These are phyloP conservation scores for Atkinsonella texensis DNA, from an alignment of 2,329 filamentous ascomycete species.

Conservation along the genomic window DNA sequence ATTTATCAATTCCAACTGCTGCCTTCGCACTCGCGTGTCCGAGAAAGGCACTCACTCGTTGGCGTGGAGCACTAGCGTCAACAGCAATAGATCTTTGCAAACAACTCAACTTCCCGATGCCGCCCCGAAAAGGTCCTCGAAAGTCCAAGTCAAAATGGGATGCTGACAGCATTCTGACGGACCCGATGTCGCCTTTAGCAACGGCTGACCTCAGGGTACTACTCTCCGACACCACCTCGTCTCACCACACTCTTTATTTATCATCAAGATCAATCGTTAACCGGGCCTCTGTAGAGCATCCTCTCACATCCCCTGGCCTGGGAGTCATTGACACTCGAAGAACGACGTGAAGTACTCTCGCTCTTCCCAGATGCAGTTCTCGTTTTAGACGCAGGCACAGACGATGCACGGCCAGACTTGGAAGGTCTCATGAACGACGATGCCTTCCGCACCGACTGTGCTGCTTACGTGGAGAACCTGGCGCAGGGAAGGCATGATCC, in stretches of 20 bases:
- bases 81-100: neutral
- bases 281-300: conserved; percentile 17
- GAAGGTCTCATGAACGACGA: conserved; percentile 32
- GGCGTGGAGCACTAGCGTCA: neutral
- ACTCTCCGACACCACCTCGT: neutral
- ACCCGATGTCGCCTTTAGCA: conserved; percentile 26
- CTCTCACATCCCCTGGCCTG: conserved; percentile 27
- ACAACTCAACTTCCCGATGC: neutral
- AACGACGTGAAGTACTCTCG: conserved; percentile 24
- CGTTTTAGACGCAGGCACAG: conserved; percentile 23
- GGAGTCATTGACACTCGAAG: conserved; percentile 21
- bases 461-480: conserved; percentile 34
- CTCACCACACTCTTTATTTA: too few species aligned
- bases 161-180: conserved; percentile 22
- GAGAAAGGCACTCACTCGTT: too few species aligned
- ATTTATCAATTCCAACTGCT: neutral
- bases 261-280: too few species aligned
- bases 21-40: too few species aligned
- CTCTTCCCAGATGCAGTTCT: conserved; percentile 26
- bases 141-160: conserved; percentile 23
- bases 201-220: conserved; percentile 24
- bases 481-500: conserved; percentile 36
- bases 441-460: conserved; percentile 34
- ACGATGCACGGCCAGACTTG: conserved; percentile 28
- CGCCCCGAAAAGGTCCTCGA: neutral